A percentile compares a stretch with the other conserved stretches of the same genome.
Conservation (phyloP, 1,284 basidiomycete species). For the Moesziomyces sp. region DNA sequence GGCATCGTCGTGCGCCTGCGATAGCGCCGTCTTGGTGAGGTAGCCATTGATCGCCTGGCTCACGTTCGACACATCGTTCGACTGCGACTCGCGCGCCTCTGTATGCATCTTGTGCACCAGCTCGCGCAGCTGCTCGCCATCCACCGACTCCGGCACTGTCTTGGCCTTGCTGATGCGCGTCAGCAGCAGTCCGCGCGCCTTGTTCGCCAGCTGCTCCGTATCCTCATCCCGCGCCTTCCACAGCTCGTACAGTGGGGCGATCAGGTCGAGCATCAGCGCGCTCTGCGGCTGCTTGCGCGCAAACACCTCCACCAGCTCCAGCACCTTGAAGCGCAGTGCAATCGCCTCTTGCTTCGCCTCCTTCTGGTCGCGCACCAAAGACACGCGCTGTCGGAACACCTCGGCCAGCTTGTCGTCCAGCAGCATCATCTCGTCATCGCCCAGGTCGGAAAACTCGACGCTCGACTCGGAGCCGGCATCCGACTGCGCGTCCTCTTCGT, state of each 20-base stretch:
- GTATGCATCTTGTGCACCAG: constrained; percentile 78
- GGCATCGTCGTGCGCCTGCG: constrained; percentile 17
- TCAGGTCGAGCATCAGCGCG: constrained; percentile 75
- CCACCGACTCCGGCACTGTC: constrained; percentile 73
- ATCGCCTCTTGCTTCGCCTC: constrained; percentile 68
- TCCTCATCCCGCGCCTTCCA: constrained; percentile 67
- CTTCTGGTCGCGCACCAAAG: constrained; percentile 71
- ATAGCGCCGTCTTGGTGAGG: constrained; percentile 70
- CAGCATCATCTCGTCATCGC: constrained; percentile 95
- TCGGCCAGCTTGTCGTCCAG: constrained; percentile 91
- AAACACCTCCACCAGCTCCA: constrained; percentile 89
- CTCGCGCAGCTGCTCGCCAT: constrained; percentile 69
- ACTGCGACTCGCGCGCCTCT: constrained; percentile 76
- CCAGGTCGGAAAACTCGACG: constrained; percentile 52
- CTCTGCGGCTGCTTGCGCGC: constrained; percentile 77
- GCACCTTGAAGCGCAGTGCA: constrained; percentile 92
- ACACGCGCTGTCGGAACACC: constrained; percentile 78
- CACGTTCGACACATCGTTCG: constrained; percentile 75
- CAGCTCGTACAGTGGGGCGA: constrained; percentile 82
- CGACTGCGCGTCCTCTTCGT: constrained; percentile 39
- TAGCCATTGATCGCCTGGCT: constrained; percentile 80
- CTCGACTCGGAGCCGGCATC: constrained; percentile 43
- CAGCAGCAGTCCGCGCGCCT: constrained; percentile 81
- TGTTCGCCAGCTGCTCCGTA: constrained; percentile 78
- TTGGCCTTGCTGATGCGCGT: constrained; percentile 80